These are phyloP conservation scores for Rhinocladiella similis DNA, from an alignment of 2,329 filamentous ascomycete species.

Conservation along the genomic window DNA sequence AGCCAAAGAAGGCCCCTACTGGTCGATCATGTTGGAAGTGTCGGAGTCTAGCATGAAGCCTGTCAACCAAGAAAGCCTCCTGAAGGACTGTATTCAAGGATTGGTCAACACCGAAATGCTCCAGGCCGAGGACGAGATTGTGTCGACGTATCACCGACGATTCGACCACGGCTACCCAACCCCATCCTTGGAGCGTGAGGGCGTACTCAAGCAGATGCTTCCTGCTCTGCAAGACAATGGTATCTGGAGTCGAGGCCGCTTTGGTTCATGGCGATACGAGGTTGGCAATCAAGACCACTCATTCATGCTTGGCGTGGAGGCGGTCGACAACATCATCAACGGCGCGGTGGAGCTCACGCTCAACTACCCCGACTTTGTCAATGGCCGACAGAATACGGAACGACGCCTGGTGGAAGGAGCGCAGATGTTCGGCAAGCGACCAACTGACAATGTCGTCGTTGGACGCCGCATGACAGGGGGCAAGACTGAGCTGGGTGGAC, in stretches of 20 bases:
- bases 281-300: constrained; percentile 96
- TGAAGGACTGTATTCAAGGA: constrained; percentile 91
- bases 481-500: constrained; percentile 27
- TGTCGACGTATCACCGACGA: constrained; percentile 95
- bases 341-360: constrained; percentile 88
- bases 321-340: constrained; percentile 84
- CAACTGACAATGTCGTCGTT: constrained; percentile 17
- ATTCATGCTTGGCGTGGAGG: constrained; percentile 96
- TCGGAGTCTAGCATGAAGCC: constrained; percentile 96
- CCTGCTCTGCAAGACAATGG: constrained; percentile 88
- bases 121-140: constrained; percentile 85
- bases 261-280: constrained; percentile 98
- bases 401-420: constrained; percentile 62
- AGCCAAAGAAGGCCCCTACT: constrained; percentile 88
- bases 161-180: constrained; percentile 99
- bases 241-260: constrained; percentile 94
- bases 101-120: constrained; percentile 98
- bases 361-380: constrained; percentile 97
- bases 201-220: constrained; percentile 86
- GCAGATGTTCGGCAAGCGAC: constrained; percentile 55
- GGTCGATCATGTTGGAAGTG: constrained; percentile 99
- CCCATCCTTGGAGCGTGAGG: constrained; percentile 90
- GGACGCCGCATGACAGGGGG: constrained; percentile 29
- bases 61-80: constrained; percentile 78
- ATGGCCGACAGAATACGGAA: constrained; percentile 65